These are phyloP conservation scores for Mimosa pudica DNA, from an alignment of 306 rosid genomes.

Conservation along the genomic window DNA sequence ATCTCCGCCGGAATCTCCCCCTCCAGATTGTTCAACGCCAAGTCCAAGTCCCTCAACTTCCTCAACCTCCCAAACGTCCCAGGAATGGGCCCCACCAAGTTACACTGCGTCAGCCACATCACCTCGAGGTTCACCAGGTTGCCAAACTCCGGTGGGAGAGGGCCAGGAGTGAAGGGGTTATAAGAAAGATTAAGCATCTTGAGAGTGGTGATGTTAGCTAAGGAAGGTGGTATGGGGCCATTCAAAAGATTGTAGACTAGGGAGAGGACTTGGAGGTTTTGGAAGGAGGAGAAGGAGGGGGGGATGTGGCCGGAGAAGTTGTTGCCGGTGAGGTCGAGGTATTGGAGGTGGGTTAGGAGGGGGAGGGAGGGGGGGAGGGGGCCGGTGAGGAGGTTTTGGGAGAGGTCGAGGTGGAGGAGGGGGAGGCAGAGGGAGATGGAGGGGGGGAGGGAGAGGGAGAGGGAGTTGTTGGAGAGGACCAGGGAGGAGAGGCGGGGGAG, in stretches of 20 bases:
- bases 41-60: constrained; percentile 59
- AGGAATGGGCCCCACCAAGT: constrained; percentile 72
- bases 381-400: constrained; percentile 86
- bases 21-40: constrained; percentile 55
- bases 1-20: constrained; percentile 62
- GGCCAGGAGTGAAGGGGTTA: constrained; percentile 68
- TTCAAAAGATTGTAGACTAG: constrained; percentile 66
- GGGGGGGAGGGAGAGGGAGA: constrained; percentile 58
- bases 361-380: constrained; percentile 57
- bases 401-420: constrained; percentile 68
- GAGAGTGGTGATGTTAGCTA: constrained; percentile 62
- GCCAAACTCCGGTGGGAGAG: constrained; percentile 67
- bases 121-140: constrained; percentile 65
- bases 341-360: constrained; percentile 49
- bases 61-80: constrained; percentile 57
- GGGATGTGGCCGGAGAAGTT: constrained; percentile 84
- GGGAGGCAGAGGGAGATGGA: constrained; percentile 50
- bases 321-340: constrained; percentile 78
- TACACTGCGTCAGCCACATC: constrained; percentile 71
- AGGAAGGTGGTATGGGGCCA: constrained; percentile 53
- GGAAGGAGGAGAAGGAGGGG: constrained; percentile 50
- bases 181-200: constrained; percentile 77
- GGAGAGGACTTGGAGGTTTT: constrained; percentile 64
- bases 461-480: constrained; percentile 68
- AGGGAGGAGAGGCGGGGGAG: constrained; percentile 55